A percentile compares a stretch with the other conserved stretches of the same genome.
phyloP scores from a whole-genome alignment of 2,329 filamentous ascomycete genomes.

The Aureobasidium sp. region DNA sequence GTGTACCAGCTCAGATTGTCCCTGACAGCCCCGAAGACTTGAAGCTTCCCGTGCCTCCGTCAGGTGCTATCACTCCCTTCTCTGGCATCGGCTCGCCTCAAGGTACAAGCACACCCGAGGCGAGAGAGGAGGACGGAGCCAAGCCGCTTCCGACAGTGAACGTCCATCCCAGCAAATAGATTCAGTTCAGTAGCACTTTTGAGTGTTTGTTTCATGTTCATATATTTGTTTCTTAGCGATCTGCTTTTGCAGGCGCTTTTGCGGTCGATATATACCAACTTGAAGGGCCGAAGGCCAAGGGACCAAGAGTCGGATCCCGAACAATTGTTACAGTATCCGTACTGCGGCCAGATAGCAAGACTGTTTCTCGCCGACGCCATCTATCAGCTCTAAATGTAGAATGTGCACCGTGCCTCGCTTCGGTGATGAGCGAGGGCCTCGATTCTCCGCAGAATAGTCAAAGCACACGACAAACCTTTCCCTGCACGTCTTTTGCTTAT shows the following conservation, averaged over 20 bases:
- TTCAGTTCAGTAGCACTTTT: not conserved
- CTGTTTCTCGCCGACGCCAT: not conserved
- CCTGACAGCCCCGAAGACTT: constrained; percentile 76
- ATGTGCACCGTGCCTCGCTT: not conserved
- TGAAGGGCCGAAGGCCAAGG: not conserved
- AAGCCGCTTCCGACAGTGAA: not conserved
- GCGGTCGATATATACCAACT: not conserved
- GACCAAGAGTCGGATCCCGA: not conserved
- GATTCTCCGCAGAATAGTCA: not conserved
- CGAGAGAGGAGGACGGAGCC: not conserved
- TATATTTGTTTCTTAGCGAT: not conserved
- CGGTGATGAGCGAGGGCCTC: constrained; percentile 2
- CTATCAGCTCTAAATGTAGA: not conserved
- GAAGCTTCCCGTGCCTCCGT: constrained; percentile 64
- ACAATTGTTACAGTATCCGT: not conserved
- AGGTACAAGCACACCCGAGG: constrained; percentile 15
- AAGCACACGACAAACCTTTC: not conserved
- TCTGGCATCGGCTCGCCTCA: constrained; percentile 33
- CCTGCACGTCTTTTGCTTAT: not conserved
- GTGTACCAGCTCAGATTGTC: constrained; percentile 57
- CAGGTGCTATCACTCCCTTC: constrained; percentile 40
- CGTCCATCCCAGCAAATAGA: not conserved
- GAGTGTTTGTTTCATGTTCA: not conserved
- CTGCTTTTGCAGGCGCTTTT: not conserved
- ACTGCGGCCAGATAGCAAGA: not conserved